A percentile compares a stretch with the other conserved stretches of the same genome.
Evolutionary conservation across 352 stramenopile genomes (phyloP).

Genomic region (Phytophthora vignae): DNA sequence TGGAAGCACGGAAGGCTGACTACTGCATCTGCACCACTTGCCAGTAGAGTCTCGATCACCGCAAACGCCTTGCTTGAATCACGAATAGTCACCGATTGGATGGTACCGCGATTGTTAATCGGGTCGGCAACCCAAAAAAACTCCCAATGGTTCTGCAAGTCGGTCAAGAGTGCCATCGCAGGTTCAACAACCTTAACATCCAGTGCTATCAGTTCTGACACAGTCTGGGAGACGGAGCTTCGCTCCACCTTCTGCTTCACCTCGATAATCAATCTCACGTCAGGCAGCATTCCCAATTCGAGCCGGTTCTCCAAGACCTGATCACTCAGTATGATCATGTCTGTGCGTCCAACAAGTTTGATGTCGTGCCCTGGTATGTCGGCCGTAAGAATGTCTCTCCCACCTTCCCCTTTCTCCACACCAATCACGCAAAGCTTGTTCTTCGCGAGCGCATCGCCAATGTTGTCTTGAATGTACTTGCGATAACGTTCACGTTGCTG

Average conservation of each 20-base stretch:
- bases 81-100: constrained; percentile 18
- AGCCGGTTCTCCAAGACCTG: constrained; percentile 12
- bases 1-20: constrained; percentile 33
- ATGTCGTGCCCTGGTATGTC: constrained; percentile 28
- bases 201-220: constrained; percentile 32
- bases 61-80: constrained; percentile 36
- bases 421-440: constrained; percentile 18
- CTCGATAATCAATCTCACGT: constrained; percentile 35
- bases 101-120: constrained; percentile 14
- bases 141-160: constrained; percentile 32
- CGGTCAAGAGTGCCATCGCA: constrained; percentile 40
- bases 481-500: constrained; percentile 34
- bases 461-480: constrained; percentile 38
- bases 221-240: constrained; percentile 20
- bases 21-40: constrained; percentile 23
- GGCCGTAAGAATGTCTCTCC: constrained; percentile 26
- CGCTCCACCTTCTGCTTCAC: constrained; percentile 32
- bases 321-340: constrained; percentile 33
- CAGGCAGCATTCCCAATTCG: constrained; percentile 22
- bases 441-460: constrained; percentile 34
- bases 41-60: constrained; percentile 34
- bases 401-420: constrained; percentile 21
- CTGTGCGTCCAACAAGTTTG: constrained; percentile 34
- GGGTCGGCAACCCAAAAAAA: constrained; percentile 30
- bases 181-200: constrained; percentile 25